Conservation (phyloP, 139 green algal species). For the Chlamydomonas applanata region DNA sequence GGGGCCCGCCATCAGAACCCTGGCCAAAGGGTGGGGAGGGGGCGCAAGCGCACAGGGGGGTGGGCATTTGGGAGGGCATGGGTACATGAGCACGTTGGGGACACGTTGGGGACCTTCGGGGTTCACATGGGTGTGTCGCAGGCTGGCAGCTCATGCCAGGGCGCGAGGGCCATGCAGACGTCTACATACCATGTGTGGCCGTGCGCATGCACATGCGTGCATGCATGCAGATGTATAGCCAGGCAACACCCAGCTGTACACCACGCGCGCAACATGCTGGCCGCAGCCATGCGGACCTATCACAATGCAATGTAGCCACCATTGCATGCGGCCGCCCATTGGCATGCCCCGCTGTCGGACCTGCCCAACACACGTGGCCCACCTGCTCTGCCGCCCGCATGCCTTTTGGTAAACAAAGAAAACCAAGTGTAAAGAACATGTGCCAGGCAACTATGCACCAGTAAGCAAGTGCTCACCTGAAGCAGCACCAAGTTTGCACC, state of each 20-base stretch:
- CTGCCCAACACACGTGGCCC: not conserved
- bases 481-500: constrained; percentile 81
- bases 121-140: too few relatives aligned
- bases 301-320: not conserved
- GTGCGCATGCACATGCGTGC: not conserved
- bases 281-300: not conserved
- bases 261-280: not conserved
- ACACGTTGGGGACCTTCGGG: too few relatives aligned
- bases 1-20: constrained; percentile 20
- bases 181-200: too few relatives aligned
- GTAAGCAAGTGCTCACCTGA: constrained; percentile 30
- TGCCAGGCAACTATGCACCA: too few relatives aligned
- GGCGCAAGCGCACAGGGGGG: too few relatives aligned
- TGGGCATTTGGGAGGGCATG: too few relatives aligned
- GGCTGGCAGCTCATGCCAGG: too few relatives aligned
- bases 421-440: too few relatives aligned
- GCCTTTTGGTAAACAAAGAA: not conserved
- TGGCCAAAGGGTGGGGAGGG: too few relatives aligned
- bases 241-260: not conserved
- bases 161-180: too few relatives aligned
- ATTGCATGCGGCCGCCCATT: not conserved
- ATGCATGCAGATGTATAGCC: not conserved
- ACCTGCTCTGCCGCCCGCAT: not conserved
- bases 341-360: not conserved
- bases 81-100: too few relatives aligned